A percentile compares a stretch with the other conserved stretches of the same genome.
These are phyloP conservation scores for Cubamyces lactineus DNA, from an alignment of 768 basidiomycete species.

Conservation along the genomic window DNA sequence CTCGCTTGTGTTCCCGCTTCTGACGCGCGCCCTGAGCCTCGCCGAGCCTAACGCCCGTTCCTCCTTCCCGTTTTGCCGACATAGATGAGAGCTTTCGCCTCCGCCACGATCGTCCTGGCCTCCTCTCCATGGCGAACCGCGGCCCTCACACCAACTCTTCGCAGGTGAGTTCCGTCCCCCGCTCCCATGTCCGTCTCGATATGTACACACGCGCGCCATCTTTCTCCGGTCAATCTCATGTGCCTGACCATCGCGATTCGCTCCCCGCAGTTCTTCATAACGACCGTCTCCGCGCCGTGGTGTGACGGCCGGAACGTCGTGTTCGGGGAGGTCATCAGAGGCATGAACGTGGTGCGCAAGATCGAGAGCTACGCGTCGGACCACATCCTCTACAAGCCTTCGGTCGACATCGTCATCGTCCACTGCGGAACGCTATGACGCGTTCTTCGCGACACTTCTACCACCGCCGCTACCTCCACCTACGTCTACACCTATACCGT, in stretches of 20 bases:
- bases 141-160: constrained; percentile 54
- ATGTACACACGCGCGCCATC: no score
- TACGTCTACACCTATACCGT: background rate
- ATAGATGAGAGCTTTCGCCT: constrained; percentile 45
- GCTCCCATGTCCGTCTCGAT: background rate
- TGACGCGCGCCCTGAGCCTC: background rate
- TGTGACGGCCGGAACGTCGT: constrained; percentile 48
- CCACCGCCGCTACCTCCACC: background rate
- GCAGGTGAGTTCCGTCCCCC: constrained; percentile 36
- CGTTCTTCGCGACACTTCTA: background rate
- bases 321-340: constrained; percentile 46
- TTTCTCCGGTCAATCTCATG: background rate
- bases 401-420: constrained; percentile 32
- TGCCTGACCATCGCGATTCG: background rate
- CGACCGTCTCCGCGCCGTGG: constrained; percentile 42
- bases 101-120: constrained; percentile 42
- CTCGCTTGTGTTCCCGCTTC: background rate
- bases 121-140: constrained; percentile 56
- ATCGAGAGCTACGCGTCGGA: constrained; percentile 38
- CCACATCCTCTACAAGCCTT: constrained; percentile 35
- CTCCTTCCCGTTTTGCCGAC: background rate
- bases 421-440: constrained; percentile 21
- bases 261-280: constrained; percentile 43
- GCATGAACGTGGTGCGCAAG: constrained; percentile 42
- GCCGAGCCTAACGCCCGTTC: background rate